phyloP scores from a whole-genome alignment of 352 stramenopile genomes.

The Aphanomyces stellatus region DNA sequence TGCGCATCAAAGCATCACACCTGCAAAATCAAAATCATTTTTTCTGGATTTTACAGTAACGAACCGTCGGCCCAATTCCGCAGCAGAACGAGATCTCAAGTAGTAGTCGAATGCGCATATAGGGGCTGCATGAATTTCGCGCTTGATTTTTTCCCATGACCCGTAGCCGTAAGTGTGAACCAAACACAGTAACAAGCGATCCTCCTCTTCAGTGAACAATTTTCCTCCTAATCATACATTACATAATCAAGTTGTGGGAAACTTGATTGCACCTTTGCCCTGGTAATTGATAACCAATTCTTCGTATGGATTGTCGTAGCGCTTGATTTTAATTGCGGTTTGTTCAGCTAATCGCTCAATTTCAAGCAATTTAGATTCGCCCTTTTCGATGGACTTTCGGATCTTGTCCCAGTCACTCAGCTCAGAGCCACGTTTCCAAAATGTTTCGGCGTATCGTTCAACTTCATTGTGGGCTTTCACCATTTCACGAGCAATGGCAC shows the following conservation, averaged over 20 bases:
- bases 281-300: conserved; percentile 86
- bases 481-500: conserved; percentile 76
- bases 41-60: neutral
- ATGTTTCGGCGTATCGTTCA: conserved; percentile 50
- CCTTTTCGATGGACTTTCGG: conserved; percentile 82
- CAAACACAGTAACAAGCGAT: conserved; percentile 95
- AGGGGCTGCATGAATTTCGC: conserved; percentile 89
- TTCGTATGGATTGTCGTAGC: conserved; percentile 77
- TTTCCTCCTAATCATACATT: conserved; percentile 61
- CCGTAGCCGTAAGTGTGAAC: conserved; percentile 97
- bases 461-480: conserved; percentile 73
- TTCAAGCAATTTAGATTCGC: conserved; percentile 78
- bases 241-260: neutral
- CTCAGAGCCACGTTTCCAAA: conserved; percentile 60
- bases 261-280: conserved; percentile 39
- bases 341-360: conserved; percentile 76
- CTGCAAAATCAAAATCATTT: neutral
- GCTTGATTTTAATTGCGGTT: conserved; percentile 60
- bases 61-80: conserved; percentile 90
- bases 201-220: conserved; percentile 96
- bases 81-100: conserved; percentile 93
- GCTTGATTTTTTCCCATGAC: conserved; percentile 94
- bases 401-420: conserved; percentile 78
- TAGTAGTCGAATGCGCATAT: conserved; percentile 99
- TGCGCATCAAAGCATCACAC: conserved; percentile 91